Percentiles rank a stretch among this genome's conserved stretches.
Conservation (phyloP, 768 basidiomycete species). For the Tephrocybe sp. region DNA sequence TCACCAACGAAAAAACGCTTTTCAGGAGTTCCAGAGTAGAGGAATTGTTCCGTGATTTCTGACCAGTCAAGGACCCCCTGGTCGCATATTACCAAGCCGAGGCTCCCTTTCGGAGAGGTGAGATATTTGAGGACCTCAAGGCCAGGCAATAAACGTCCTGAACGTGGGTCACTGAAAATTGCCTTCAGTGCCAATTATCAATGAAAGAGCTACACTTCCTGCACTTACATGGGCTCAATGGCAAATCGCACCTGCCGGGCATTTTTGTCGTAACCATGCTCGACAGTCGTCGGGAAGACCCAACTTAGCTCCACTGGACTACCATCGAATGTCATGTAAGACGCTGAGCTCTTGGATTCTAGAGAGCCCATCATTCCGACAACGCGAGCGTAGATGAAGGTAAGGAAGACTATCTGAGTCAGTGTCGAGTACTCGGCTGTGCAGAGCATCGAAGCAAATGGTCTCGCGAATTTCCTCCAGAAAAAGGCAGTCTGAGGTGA, state of each 20-base stretch:
- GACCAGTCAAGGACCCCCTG: constrained; percentile 26
- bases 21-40: constrained; percentile 23
- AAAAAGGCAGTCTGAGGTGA: constrained; percentile 20
- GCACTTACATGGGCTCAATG: constrained; percentile 28
- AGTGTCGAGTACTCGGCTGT: constrained; percentile 26
- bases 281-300: constrained; percentile 16
- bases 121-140: constrained; percentile 29
- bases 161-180: constrained; percentile 24
- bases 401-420: constrained; percentile 24
- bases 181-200: background rate
- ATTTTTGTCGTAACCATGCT: constrained; percentile 11
- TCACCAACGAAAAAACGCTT: too few relatives aligned
- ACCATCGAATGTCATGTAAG: too few relatives aligned
- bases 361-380: too few relatives aligned
- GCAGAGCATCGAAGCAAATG: too few relatives aligned
- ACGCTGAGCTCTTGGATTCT: too few relatives aligned
- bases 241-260: constrained; percentile 28
- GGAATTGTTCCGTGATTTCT: constrained; percentile 23
- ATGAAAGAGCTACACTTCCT: background rate
- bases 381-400: too few relatives aligned
- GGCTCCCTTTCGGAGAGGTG: constrained; percentile 23
- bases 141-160: constrained; percentile 20
- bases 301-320: too few relatives aligned
- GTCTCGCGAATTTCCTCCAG: constrained; percentile 27
- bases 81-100: constrained; percentile 24